phyloP scores from a whole-genome alignment of 2,329 filamentous ascomycete genomes.

The Xylariales sp. region DNA sequence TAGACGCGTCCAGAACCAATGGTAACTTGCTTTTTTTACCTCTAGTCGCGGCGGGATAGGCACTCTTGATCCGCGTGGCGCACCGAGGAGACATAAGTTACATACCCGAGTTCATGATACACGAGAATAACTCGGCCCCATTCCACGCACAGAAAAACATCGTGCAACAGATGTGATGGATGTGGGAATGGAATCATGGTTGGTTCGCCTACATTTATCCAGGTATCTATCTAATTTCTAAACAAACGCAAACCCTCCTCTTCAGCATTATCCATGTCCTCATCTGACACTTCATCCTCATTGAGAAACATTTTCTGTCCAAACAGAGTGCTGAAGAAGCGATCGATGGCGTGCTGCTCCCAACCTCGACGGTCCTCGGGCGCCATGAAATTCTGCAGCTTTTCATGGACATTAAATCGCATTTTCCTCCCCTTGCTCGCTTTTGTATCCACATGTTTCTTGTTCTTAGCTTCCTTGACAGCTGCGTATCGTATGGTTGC shows the following conservation, averaged over 20 bases:
- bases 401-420: constrained; percentile 92
- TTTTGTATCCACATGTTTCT: constrained; percentile 84
- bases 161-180: too few relatives aligned
- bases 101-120: too few relatives aligned
- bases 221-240: constrained; percentile 16
- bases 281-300: constrained; percentile 48
- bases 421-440: constrained; percentile 94
- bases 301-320: constrained; percentile 64
- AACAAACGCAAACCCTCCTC: constrained; percentile 52
- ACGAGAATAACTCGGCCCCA: too few relatives aligned
- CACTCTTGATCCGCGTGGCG: too few relatives aligned
- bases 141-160: too few relatives aligned
- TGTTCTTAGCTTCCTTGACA: constrained; percentile 71
- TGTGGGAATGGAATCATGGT: too few relatives aligned
- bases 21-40: too few relatives aligned
- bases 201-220: too few relatives aligned
- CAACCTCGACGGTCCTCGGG: constrained; percentile 77
- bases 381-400: constrained; percentile 97
- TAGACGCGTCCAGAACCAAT: too few relatives aligned
- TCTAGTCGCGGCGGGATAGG: too few relatives aligned
- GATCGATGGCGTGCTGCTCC: constrained; percentile 75
- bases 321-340: constrained; percentile 71
- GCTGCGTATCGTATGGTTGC: constrained; percentile 61
- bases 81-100: too few relatives aligned
- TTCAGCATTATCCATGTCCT: constrained; percentile 48